Evolutionary conservation across 108 stramenopile species (phyloP).

Genomic region (Nannochloropsis granulata): DNA sequence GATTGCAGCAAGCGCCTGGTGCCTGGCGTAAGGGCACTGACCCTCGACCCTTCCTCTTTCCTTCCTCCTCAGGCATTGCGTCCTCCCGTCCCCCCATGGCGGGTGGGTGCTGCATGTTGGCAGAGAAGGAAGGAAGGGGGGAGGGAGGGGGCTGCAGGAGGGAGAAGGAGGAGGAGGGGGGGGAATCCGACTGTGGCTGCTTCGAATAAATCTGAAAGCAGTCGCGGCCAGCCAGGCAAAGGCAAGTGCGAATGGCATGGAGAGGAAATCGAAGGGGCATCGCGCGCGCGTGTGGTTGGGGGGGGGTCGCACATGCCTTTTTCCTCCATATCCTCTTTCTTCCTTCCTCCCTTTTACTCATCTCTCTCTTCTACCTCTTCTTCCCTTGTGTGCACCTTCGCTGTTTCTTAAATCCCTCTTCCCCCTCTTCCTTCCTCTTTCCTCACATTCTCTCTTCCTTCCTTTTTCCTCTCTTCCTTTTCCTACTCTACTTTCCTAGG

Average conservation of each 20-base stretch:
- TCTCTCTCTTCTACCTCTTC: too few relatives aligned
- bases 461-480: too few relatives aligned
- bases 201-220: too few relatives aligned
- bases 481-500: too few relatives aligned
- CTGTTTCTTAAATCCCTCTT: too few relatives aligned
- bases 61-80: background rate
- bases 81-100: background rate
- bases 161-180: background rate
- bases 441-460: too few relatives aligned
- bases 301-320: background rate
- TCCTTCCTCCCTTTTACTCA: too few relatives aligned
- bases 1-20: background rate
- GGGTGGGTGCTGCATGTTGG: background rate
- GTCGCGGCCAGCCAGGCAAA: too few relatives aligned
- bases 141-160: too few relatives aligned
- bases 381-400: too few relatives aligned
- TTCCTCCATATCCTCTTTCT: background rate
- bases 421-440: too few relatives aligned
- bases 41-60: background rate
- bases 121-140: background rate
- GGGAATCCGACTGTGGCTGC: background rate
- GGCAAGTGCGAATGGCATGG: background rate
- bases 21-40: background rate
- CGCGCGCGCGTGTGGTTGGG: background rate
- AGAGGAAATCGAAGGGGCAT: background rate